phyloP scores from a whole-genome alignment of 2,329 filamentous ascomycete species.

The Setomelanomma holmii region DNA sequence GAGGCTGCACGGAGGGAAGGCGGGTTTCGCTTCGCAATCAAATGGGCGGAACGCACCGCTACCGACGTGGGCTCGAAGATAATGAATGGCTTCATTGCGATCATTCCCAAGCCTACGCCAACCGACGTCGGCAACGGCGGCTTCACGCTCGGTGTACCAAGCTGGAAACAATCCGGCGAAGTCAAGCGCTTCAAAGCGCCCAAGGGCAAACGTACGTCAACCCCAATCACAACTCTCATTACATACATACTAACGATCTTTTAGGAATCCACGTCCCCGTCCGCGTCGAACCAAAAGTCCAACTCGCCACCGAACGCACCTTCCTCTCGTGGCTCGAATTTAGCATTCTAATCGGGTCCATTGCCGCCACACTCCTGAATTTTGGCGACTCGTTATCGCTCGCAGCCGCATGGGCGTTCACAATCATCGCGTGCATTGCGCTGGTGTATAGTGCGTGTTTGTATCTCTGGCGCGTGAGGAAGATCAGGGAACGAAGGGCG shows the following conservation, averaged over 20 bases:
- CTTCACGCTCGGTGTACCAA: constrained; percentile 54
- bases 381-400: constrained; percentile 48
- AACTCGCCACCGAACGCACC: constrained; percentile 93
- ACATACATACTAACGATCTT: constrained; percentile 11
- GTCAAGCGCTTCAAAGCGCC: constrained; percentile 71
- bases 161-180: constrained; percentile 47
- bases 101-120: constrained; percentile 51
- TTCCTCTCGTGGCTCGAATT: constrained; percentile 98
- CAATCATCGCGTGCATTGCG: constrained; percentile 76
- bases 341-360: constrained; percentile 82
- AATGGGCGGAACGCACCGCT: constrained; percentile 59
- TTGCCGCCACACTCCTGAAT: constrained; percentile 51
- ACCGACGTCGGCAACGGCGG: constrained; percentile 53
- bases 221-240: neutral
- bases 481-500: constrained; percentile 82
- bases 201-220: constrained; percentile 68
- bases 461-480: constrained; percentile 86
- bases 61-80: constrained; percentile 53
- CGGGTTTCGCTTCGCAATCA: constrained; percentile 75
- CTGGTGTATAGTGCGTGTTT: constrained; percentile 84
- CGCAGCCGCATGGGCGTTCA: constrained; percentile 73
- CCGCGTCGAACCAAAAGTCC: constrained; percentile 96
- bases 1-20: constrained; percentile 80
- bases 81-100: constrained; percentile 26
- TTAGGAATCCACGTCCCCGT: constrained; percentile 90